Evolutionary conservation across 2,329 filamentous ascomycete genomes (phyloP).

Genomic region (Monilinia fructicola): DNA sequence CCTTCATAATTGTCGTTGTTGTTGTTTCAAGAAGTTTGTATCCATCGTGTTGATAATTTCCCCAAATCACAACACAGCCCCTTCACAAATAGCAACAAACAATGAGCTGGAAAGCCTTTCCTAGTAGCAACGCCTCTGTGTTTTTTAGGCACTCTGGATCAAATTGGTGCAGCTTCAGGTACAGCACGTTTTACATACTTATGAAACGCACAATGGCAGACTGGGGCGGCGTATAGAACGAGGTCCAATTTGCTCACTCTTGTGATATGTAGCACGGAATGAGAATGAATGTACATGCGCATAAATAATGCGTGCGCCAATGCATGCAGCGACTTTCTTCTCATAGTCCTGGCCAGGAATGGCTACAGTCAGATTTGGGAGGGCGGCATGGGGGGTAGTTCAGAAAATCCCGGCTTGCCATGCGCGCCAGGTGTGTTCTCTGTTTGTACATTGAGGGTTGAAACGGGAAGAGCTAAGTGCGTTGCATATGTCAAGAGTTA

Average conservation of each 20-base stretch:
- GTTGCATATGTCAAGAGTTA: background rate
- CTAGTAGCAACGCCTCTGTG: conserved; percentile 6
- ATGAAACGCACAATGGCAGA: conserved; percentile 12
- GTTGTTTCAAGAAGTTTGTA: background rate
- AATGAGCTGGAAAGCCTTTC: background rate
- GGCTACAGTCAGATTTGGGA: conserved; percentile 17
- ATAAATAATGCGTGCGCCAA: conserved; percentile 1
- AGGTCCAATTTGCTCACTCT: background rate
- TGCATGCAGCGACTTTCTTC: background rate
- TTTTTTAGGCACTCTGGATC: conserved; percentile 9
- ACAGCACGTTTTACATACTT: conserved; percentile 23
- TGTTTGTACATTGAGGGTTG: background rate
- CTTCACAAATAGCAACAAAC: conserved; percentile 23
- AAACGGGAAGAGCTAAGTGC: background rate
- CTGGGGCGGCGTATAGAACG: conserved; percentile 8
- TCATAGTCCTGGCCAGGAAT: too few species aligned
- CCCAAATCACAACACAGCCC: conserved; percentile 18
- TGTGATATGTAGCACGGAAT: background rate
- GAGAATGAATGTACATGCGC: background rate
- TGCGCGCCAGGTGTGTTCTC: conserved; percentile 12
- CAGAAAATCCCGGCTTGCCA: conserved; percentile 22
- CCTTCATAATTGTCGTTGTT: background rate
- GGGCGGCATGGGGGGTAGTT: background rate
- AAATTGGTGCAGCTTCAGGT: conserved; percentile 16
- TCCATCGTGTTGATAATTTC: conserved; percentile 7